Conservation (phyloP, 2,329 filamentous ascomycete species). For the Stemphylium vesicarium region DNA sequence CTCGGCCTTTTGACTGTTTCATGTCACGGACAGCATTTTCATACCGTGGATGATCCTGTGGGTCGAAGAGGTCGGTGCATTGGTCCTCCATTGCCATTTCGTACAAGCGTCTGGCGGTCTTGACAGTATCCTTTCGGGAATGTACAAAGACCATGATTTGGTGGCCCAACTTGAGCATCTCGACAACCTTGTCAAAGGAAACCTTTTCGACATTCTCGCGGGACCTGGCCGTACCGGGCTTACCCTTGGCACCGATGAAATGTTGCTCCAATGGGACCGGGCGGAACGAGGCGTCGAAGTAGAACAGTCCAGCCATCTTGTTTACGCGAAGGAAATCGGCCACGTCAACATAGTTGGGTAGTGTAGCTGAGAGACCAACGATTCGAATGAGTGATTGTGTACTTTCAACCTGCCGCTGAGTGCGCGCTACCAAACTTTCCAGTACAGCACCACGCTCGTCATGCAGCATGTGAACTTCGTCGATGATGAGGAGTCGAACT, state of each 20-base stretch:
- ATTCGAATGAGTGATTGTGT: slow-evolving; percentile 97
- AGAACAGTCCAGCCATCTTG: slow-evolving; percentile 88
- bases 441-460: slow-evolving; percentile 96
- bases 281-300: slow-evolving; percentile 94
- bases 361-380: slow-evolving; percentile 89
- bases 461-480: slow-evolving; percentile 99
- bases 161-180: slow-evolving; percentile 90
- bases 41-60: slow-evolving; percentile 77
- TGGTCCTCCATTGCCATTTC: slow-evolving; percentile 85
- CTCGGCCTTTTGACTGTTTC: slow-evolving; percentile 81
- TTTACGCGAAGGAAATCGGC: slow-evolving; percentile 98
- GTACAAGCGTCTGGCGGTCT: slow-evolving; percentile 82
- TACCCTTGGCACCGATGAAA: slow-evolving; percentile 95
- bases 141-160: slow-evolving; percentile 99
- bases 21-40: slow-evolving; percentile 82
- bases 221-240: slow-evolving; percentile 78
- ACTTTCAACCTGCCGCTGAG: slow-evolving; percentile 94
- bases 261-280: slow-evolving; percentile 97
- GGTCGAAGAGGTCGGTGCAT: slow-evolving; percentile 83
- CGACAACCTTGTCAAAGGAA: slow-evolving; percentile 90
- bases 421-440: slow-evolving; percentile 93
- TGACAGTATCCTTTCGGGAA: slow-evolving; percentile 90
- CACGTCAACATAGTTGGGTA: slow-evolving; percentile 96
- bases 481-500: slow-evolving; percentile 92
- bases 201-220: slow-evolving; percentile 88